A percentile compares a stretch with the other conserved stretches of the same genome.
These are phyloP conservation scores for Elongisporangium senticosum DNA, from an alignment of 352 stramenopile genomes.

Conservation along the genomic window DNA sequence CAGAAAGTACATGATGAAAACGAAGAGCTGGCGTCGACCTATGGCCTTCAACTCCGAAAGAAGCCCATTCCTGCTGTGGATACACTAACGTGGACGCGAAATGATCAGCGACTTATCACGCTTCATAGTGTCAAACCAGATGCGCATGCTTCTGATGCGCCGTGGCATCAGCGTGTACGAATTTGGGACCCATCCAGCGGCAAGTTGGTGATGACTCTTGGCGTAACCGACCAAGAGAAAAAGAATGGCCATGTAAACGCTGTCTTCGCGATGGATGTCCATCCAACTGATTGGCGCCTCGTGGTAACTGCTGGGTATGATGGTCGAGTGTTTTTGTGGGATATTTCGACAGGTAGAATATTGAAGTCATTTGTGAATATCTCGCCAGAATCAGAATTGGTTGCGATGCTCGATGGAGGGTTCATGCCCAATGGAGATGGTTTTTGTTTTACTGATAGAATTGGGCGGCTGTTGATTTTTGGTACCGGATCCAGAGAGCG, in stretches of 20 bases:
- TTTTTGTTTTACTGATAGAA: conserved; percentile 82
- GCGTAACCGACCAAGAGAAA: conserved; percentile 47
- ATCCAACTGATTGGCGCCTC: conserved; percentile 70
- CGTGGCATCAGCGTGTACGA: conserved; percentile 59
- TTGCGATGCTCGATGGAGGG: conserved; percentile 67
- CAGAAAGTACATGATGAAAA: conserved; percentile 36
- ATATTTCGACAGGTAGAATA: conserved; percentile 65
- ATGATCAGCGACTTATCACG: conserved; percentile 59
- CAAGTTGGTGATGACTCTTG: conserved; percentile 55
- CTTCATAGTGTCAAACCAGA: conserved; percentile 65
- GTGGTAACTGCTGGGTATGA: conserved; percentile 82
- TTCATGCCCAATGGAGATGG: conserved; percentile 63
- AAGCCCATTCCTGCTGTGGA: conserved; percentile 46
- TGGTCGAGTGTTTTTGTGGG: conserved; percentile 78
- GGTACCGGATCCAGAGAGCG: conserved; percentile 63
- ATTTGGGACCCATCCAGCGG: conserved; percentile 55
- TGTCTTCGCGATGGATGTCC: conserved; percentile 70
- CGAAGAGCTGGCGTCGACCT: conserved; percentile 37
- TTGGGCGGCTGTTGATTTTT: conserved; percentile 75
- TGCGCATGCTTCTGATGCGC: conserved; percentile 30
- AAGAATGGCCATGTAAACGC: conserved; percentile 70
- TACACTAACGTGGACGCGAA: conserved; percentile 54
- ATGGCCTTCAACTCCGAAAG: conserved; percentile 36
- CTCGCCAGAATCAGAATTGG: conserved; percentile 45
- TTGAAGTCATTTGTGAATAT: conserved; percentile 59